Conservation (phyloP, 257 asterid species). For the Solanum commersonii region DNA sequence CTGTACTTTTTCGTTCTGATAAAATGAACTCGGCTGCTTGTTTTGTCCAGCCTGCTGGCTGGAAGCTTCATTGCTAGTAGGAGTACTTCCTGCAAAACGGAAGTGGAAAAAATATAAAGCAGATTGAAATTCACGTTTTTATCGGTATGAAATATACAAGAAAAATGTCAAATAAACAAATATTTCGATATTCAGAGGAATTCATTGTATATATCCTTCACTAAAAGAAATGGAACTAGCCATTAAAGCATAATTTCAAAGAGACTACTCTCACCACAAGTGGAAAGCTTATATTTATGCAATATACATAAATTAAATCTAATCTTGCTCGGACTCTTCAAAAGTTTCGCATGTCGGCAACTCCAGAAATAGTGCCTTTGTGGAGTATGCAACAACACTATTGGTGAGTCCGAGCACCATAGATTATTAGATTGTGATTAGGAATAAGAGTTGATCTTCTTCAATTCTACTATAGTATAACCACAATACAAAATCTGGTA, state of each 20-base stretch:
- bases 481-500: neutral
- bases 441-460: neutral
- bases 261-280: neutral
- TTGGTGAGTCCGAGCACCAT: neutral
- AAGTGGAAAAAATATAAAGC: neutral
- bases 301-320: neutral
- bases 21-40: constrained; percentile 29
- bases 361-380: neutral
- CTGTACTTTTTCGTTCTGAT: constrained; percentile 39
- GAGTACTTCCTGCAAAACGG: constrained; percentile 12
- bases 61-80: constrained; percentile 19
- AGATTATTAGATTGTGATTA: neutral
- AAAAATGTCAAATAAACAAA: neutral
- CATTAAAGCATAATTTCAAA: neutral
- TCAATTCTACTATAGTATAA: neutral
- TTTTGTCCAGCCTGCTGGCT: constrained; percentile 14
- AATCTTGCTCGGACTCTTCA: neutral
- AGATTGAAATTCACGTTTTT: neutral
- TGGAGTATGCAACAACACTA: neutral
- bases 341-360: neutral
- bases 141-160: neutral
- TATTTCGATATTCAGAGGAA: neutral
- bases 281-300: neutral
- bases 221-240: neutral
- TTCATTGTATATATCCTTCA: neutral